Percentiles rank a stretch among this genome's conserved stretches.
phyloP scores from a whole-genome alignment of 495 filamentous ascomycete species.

The Aspergillus steynii region DNA sequence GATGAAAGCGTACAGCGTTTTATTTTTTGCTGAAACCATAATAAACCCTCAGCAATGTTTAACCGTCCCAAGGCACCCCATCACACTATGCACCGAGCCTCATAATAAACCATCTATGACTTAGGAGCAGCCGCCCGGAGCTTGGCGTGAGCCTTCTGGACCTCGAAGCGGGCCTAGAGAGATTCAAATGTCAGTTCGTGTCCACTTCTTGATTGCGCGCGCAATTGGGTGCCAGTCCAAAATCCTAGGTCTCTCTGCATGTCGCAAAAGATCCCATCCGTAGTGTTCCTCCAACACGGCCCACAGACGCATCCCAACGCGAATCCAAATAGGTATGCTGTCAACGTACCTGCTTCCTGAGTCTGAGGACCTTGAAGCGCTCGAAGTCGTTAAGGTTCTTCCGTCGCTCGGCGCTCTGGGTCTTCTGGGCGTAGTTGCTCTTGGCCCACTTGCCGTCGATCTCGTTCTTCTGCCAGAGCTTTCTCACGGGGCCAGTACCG shows the following conservation, averaged over 20 bases:
- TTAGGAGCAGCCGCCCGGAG: conserved; percentile 59
- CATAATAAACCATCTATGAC: conserved; percentile 49
- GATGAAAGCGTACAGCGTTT: conserved; percentile 50
- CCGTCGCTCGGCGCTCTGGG: conserved; percentile 77
- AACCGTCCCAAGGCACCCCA: conserved; percentile 49
- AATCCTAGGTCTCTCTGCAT: conserved; percentile 5
- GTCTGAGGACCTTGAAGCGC: conserved; percentile 97
- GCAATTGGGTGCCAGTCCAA: not conserved
- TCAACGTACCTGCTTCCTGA: conserved; percentile 87
- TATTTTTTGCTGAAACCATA: conserved; percentile 36
- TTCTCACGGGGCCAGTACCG: conserved; percentile 78
- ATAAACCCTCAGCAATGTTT: conserved; percentile 46
- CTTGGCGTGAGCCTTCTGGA: conserved; percentile 89
- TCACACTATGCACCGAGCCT: conserved; percentile 52
- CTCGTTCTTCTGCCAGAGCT: conserved; percentile 79
- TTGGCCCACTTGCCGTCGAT: conserved; percentile 90
- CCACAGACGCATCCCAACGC: not conserved
- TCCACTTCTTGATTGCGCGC: not conserved
- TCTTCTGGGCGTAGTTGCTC: conserved; percentile 88
- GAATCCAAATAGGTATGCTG: not conserved
- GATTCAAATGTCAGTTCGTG: conserved; percentile 18
- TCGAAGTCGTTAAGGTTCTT: conserved; percentile 95
- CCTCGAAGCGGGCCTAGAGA: conserved; percentile 79
- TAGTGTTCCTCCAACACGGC: not conserved
- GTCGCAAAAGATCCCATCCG: conserved; percentile 1